phyloP scores from a whole-genome alignment of 164 flowering plant genomes.

The Dillenia turbinata region DNA sequence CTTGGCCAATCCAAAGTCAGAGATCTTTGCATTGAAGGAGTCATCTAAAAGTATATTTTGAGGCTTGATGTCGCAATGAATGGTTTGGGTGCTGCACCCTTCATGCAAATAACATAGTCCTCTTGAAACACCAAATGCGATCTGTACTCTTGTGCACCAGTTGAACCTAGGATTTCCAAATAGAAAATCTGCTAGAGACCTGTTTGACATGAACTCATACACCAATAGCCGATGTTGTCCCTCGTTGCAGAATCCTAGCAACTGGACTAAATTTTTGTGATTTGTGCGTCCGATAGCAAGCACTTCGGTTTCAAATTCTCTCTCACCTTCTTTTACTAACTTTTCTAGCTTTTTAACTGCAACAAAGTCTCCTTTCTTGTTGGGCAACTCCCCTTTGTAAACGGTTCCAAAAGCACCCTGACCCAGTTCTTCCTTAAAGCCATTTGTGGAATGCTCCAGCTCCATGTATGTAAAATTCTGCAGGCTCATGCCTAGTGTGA shows the following conservation, averaged over 20 bases:
- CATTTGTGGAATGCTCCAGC: slow-evolving; percentile 21
- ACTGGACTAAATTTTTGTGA: slow-evolving; percentile 33
- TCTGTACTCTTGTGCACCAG: slow-evolving; percentile 24
- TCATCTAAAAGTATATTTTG: slow-evolving; percentile 32
- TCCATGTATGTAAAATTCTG: slow-evolving; percentile 22
- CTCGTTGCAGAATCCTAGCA: slow-evolving; percentile 37
- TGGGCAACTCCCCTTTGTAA: slow-evolving; percentile 23
- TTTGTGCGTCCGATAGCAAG: slow-evolving; percentile 28
- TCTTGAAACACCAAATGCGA: slow-evolving; percentile 29
- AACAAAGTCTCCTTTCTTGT: neutral
- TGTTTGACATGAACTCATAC: slow-evolving; percentile 38
- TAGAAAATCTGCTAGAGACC: slow-evolving; percentile 25
- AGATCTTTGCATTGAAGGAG: slow-evolving; percentile 13
- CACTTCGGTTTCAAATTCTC: slow-evolving; percentile 33
- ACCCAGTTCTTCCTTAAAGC: slow-evolving; percentile 33
- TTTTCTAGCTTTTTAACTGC: slow-evolving; percentile 32
- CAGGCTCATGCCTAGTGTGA: slow-evolving; percentile 9
- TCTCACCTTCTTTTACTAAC: slow-evolving; percentile 15
- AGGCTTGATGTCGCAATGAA: slow-evolving; percentile 43
- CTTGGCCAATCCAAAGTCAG: slow-evolving; percentile 31
- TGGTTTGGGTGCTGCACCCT: slow-evolving; percentile 35
- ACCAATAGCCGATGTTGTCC: slow-evolving; percentile 35
- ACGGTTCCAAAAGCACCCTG: slow-evolving; percentile 28
- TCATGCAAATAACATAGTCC: slow-evolving; percentile 41
- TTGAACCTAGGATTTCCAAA: slow-evolving; percentile 17